Evolutionary conservation across 23 red algal species (phyloP), one percentile per base, ranked within the genome.

Genomic region (Gracilaria caudata): DNA sequence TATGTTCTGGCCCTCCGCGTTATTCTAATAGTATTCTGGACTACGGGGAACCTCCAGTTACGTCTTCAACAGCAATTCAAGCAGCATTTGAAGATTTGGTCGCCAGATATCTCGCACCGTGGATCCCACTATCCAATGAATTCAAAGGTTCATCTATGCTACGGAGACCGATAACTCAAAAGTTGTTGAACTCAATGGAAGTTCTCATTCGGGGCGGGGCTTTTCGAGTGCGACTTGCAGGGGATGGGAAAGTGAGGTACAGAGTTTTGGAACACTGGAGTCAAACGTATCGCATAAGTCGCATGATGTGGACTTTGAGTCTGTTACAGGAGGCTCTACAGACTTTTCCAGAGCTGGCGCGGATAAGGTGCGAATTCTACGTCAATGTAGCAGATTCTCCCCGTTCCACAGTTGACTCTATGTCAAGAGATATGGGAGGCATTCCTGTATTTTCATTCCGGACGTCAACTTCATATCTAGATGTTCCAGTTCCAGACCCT

Each of bases 401-500:
- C 14, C 84, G 92, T 2, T 64, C 86, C 10, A 86, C 92, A 4
- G 70, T 66, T 20, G 93, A 91, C 46, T 95, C 93, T 20, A 81
- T 71, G 70, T 86, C 63, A 28, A 83, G 65, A 56, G 81, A 78
- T 29, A 86, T 95, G 35, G 86, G 86, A 4, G 93, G 86, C 19
- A 78, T 87, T n/a, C 86, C 93, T 28, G 83, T 95, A 0, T 95
- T 95, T 76, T 95, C 93, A 0, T 95, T 95, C 76, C 83, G 93
- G 21, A 95, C 86, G n/a, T 71, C 68, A 53, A 74, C 40, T 3
- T 66, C 82, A 5, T 86, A 95, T 75, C 44, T 90, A 20, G 86
- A 95, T 36, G 78, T 95, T 77, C 93, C 93, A 34, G 83, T 95
- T 63, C 93, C 93, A 46, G 93, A 95, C 77, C 93, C 93, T 39